These are phyloP conservation scores for Metarhizium brunneum DNA, from an alignment of 2,329 filamentous ascomycete species.

Conservation along the genomic window DNA sequence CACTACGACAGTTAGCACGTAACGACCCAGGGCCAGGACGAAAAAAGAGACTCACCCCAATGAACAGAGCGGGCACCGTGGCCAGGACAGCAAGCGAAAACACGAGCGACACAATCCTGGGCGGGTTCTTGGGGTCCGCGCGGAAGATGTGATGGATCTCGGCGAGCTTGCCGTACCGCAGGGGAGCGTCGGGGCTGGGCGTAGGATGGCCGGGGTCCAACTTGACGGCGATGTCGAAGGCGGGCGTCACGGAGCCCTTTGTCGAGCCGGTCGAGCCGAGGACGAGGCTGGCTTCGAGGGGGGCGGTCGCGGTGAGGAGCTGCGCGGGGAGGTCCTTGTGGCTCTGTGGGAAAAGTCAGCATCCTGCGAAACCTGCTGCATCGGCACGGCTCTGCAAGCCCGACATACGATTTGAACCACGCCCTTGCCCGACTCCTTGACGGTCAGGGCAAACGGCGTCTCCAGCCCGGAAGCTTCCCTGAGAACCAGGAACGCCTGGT, in stretches of 20 bases:
- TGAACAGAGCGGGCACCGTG: conserved; percentile 64
- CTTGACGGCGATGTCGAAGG: conserved; percentile 64
- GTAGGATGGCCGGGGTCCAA: conserved; percentile 52
- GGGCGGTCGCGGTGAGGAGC: conserved; percentile 57
- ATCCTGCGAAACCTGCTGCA: background rate
- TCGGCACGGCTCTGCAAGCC: background rate
- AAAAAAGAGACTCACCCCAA: conserved; percentile 39
- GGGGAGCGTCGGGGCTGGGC: conserved; percentile 52
- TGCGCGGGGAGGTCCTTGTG: conserved; percentile 84
- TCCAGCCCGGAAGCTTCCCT: conserved; percentile 74
- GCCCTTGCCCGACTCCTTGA: conserved; percentile 84
- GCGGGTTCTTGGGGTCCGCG: conserved; percentile 68
- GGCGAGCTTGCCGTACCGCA: conserved; percentile 74
- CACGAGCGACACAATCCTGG: conserved; percentile 66
- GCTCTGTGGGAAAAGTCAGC: conserved; percentile 40
- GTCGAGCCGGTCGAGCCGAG: conserved; percentile 79
- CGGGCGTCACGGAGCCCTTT: conserved; percentile 54
- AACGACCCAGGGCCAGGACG: background rate
- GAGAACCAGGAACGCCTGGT: conserved; percentile 86
- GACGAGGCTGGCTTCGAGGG: conserved; percentile 71
- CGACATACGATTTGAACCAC: conserved; percentile 70
- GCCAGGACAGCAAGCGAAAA: conserved; percentile 67
- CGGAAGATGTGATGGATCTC: conserved; percentile 92
- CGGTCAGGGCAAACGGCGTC: conserved; percentile 71
- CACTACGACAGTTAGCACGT: conserved; percentile 48